Evolutionary conservation across 2,329 filamentous ascomycete species (phyloP).

Genomic region (Ophiosphaerella narmari): DNA sequence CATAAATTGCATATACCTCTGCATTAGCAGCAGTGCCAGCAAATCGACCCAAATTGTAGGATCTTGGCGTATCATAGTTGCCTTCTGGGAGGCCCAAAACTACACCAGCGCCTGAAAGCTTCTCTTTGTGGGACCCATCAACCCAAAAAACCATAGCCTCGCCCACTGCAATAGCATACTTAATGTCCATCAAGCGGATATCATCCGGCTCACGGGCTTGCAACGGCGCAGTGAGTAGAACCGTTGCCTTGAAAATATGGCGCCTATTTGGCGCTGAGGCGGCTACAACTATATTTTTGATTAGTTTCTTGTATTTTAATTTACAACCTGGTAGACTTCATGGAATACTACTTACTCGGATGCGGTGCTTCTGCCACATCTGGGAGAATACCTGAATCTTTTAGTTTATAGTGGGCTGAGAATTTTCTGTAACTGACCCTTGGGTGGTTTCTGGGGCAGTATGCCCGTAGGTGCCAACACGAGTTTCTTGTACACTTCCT

Average conservation of each 20-base stretch:
- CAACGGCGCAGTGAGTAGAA: background rate
- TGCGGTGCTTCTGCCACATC: too few relatives aligned
- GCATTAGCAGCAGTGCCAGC: conserved; percentile 3
- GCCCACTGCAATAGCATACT: background rate
- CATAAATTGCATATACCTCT: conserved; percentile 12
- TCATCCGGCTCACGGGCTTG: background rate
- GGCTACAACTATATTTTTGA: too few relatives aligned
- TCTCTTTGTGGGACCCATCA: conserved; percentile 2
- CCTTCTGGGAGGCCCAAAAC: background rate
- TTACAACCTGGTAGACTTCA: too few relatives aligned
- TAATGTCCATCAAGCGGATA: background rate
- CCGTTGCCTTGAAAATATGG: background rate
- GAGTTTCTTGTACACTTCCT: too few relatives aligned
- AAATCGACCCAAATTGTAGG: background rate
- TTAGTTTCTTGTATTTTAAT: too few relatives aligned
- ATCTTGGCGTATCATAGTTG: background rate
- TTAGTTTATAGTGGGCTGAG: too few relatives aligned
- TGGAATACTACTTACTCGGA: too few relatives aligned
- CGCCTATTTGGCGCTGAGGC: background rate
- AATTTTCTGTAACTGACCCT: too few relatives aligned
- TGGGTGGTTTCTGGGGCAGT: too few relatives aligned
- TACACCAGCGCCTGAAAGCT: conserved; percentile 8
- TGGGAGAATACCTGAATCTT: too few relatives aligned
- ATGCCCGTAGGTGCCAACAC: too few relatives aligned
- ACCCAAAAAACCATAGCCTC: conserved; percentile 2